Base-by-base conservation (phyloP, 257 asterid genomes). In the Gentiana straminea region DNA sequence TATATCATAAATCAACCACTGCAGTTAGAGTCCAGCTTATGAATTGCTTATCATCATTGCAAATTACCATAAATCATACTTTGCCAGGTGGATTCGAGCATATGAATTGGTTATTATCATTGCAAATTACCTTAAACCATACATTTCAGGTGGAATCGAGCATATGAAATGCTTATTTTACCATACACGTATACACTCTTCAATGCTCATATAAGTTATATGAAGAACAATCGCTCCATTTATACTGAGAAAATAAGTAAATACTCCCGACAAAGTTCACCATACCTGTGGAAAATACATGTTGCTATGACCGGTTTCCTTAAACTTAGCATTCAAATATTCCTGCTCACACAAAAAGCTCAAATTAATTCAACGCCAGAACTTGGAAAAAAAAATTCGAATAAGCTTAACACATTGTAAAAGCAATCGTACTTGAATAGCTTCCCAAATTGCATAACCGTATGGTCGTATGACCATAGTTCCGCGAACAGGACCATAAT, bases 391-490 rank as follows among this genome's bases (percentile, higher is more conserved):
- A 10, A 8, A 11, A 39, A 9, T 43, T 51, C 2, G 55, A 13
- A 8, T 13, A 24, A 52, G 39, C 38, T 8, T 0, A 2, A 11
- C 24, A 32, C 37, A 35, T 64, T 2, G 48, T 13, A 52, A 49
- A 49, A 52, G 53, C 53, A 9, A 51, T 56, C 5, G 35, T 55
- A 91, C 98, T 90, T 88, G 99, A 75, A 88, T 86, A n/a, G 99
- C 95, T 77, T 92, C 99, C 99, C 97, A 92, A 51, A 92, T 92
- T 39, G 97, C 95, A 62, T 86, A 88, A 66, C 97, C 97, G 48
- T 92, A 92, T 58, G 99, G 97, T n/a, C 97, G 86, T 66, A 92
- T 92, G 65, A 92, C 99, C 99, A 88, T 92, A 44, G 99, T 88
- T 39, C 97, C 97, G n/a, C 99, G 89, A 67, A 92, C 97, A 3